Evolutionary conservation across 805 yeast species (phyloP).

Genomic region (Ascoidea rubescens): DNA sequence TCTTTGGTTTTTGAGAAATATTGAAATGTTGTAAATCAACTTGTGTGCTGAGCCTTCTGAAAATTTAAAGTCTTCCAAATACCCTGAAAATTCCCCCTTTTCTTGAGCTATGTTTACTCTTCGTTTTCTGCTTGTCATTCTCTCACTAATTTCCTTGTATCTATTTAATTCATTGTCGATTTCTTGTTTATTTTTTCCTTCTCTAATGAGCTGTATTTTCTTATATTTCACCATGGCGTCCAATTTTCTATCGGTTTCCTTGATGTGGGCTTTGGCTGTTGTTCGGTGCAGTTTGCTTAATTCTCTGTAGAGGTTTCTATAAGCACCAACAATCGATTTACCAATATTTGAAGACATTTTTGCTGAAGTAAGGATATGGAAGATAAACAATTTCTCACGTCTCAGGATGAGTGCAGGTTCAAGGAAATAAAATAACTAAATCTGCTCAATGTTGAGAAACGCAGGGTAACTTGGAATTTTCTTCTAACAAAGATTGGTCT

Average conservation of each 20-base stretch:
- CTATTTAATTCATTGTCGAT: not conserved
- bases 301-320: slow-evolving; percentile 23
- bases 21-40: slow-evolving; percentile 44
- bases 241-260: slow-evolving; percentile 27
- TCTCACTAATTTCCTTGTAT: not conserved
- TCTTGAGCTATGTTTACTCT: not conserved
- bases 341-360: too few species aligned
- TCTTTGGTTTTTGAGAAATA: slow-evolving; percentile 59
- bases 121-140: not conserved
- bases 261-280: slow-evolving; percentile 23
- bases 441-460: too few species aligned
- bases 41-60: slow-evolving; percentile 6
- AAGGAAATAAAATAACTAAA: too few species aligned
- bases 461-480: too few species aligned
- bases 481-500: too few species aligned
- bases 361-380: too few species aligned
- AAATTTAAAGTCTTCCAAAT: not conserved
- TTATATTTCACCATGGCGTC: slow-evolving; percentile 33
- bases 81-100: slow-evolving; percentile 1
- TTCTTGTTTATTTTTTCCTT: slow-evolving; percentile 7
- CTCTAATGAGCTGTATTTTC: slow-evolving; percentile 28
- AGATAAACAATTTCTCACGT: too few species aligned
- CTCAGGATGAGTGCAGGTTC: too few species aligned
- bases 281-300: slow-evolving; percentile 23
- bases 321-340: not conserved